phyloP scores from a whole-genome alignment of 202 grass and related monocot genomes.

The Dendrocalamus latiflorus region DNA sequence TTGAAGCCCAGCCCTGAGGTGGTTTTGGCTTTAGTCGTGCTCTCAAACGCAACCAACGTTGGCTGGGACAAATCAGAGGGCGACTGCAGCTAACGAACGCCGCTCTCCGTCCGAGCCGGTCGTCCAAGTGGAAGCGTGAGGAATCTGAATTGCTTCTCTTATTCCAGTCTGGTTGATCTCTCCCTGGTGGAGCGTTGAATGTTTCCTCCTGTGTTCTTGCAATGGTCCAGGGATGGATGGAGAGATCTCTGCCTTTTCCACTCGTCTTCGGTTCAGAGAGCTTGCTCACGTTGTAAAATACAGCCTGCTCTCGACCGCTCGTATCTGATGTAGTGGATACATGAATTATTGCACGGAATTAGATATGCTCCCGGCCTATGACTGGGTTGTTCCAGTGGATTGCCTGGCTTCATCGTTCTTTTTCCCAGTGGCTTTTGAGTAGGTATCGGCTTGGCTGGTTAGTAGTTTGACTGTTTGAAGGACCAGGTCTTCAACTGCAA shows the following conservation, averaged over 20 bases:
- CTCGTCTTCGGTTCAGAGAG: neutral
- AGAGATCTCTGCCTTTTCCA: neutral
- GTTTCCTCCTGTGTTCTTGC: neutral
- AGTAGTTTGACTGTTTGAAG: neutral
- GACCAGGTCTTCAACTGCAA: no score
- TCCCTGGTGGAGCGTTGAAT: neutral
- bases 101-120: neutral
- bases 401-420: neutral
- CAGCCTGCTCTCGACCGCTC: neutral
- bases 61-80: slow-evolving; percentile 10
- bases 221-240: neutral
- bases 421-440: neutral
- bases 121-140: slow-evolving; percentile 5
- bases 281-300: neutral
- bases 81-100: slow-evolving; percentile 5
- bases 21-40: slow-evolving; percentile 2
- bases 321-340: neutral
- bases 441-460: neutral
- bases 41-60: neutral
- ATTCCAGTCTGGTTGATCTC: neutral
- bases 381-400: neutral
- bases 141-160: slow-evolving; percentile 6
- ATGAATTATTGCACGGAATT: no score
- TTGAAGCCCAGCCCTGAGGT: neutral
- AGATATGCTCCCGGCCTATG: neutral